Percentiles rank a stretch among this genome's conserved stretches.
Evolutionary conservation across 1,284 basidiomycete species (phyloP).

Genomic region (Agroathelia rolfsii): DNA sequence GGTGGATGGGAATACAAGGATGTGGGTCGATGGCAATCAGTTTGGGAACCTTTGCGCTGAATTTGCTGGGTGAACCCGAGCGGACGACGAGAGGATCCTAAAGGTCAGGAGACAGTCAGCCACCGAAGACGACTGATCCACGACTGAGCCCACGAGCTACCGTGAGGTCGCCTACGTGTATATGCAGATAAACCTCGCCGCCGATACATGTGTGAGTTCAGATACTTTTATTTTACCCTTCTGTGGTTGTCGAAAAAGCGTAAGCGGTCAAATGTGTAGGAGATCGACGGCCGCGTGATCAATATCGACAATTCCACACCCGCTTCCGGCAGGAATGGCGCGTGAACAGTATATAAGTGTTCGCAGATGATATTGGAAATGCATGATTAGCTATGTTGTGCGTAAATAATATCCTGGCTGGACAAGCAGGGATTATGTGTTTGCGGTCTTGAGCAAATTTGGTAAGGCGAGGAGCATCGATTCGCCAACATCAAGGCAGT

Average conservation of each 20-base stretch:
- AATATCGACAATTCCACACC: constrained; percentile 77
- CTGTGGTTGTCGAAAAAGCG: constrained; percentile 71
- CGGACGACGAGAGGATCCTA: too few relatives aligned
- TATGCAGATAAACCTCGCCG: constrained; percentile 87
- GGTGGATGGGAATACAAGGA: too few relatives aligned
- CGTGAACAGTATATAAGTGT: constrained; percentile 74
- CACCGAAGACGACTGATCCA: constrained; percentile 94
- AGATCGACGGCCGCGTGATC: constrained; percentile 87
- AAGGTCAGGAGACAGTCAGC: too few relatives aligned
- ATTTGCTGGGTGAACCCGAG: too few relatives aligned
- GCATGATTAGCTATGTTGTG: constrained; percentile 76
- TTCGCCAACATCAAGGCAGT: constrained; percentile 89
- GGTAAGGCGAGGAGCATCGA: constrained; percentile 86
- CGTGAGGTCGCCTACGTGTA: constrained; percentile 84
- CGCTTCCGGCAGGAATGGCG: constrained; percentile 43
- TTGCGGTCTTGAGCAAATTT: constrained; percentile 87
- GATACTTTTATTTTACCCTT: constrained; percentile 87
- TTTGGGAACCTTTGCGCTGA: too few relatives aligned
- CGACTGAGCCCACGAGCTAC: constrained; percentile 81
- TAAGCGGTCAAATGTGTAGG: constrained; percentile 67
- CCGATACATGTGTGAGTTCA: constrained; percentile 88
- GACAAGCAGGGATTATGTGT: constrained; percentile 77
- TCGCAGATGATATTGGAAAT: constrained; percentile 63
- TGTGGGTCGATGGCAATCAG: too few relatives aligned
- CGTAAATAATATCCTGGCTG: constrained; percentile 84